Percentiles rank a stretch among this genome's conserved stretches.
phyloP scores from a whole-genome alignment of 305 asterid genomes.

The Rubia peregrina region DNA sequence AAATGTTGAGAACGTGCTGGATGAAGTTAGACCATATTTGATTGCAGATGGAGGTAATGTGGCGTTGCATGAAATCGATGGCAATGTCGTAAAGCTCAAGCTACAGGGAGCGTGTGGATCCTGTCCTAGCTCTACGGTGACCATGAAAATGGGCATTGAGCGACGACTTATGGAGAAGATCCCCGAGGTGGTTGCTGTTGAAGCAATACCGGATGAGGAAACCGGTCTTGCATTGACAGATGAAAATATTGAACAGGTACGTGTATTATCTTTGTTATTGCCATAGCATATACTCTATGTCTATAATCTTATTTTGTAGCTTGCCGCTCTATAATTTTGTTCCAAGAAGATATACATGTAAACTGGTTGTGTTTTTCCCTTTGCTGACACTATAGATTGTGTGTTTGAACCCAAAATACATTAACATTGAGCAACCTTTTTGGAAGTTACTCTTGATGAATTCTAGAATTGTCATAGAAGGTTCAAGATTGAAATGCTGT shows the following conservation, averaged over 20 bases:
- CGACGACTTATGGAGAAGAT: conserved; percentile 88
- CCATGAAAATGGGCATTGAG: conserved; percentile 97
- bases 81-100: conserved; percentile 78
- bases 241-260: conserved; percentile 91
- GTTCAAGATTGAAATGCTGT: neutral
- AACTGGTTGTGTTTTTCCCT: neutral
- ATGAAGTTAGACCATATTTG: conserved; percentile 89
- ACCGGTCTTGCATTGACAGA: conserved; percentile 90
- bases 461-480: neutral
- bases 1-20: conserved; percentile 84
- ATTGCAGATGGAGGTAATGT: conserved; percentile 98
- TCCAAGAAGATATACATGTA: conserved; percentile 9
- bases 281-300: neutral
- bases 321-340: neutral
- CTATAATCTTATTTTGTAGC: neutral
- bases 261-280: neutral
- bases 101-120: conserved; percentile 99
- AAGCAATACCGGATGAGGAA: conserved; percentile 88
- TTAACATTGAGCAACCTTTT: neutral
- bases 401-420: neutral
- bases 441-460: neutral
- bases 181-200: conserved; percentile 90
- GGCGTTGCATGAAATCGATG: conserved; percentile 91
- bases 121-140: conserved; percentile 78
- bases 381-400: neutral